Evolutionary conservation across 2,329 filamentous ascomycete genomes (phyloP), one percentile per base, ranked within the genome.

Genomic region (Xylaria sp.): DNA sequence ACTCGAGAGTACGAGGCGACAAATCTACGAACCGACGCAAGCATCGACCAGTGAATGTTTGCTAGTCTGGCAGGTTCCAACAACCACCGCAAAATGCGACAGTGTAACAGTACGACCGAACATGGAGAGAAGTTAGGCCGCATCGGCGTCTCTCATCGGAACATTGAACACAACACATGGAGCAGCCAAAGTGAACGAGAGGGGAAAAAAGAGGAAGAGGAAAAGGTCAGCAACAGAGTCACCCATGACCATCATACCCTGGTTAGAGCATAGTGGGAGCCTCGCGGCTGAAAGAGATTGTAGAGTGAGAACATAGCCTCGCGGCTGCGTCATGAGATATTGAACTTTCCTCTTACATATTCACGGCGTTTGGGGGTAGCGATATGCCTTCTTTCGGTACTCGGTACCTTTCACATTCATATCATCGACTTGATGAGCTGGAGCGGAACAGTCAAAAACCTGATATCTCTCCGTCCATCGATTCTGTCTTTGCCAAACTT

Each of bases 221-320:
- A n/a, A 55, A 40, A 60, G 25, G 53, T 25, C 33, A 23, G 46
- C 38, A 14, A 33, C 35, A 33, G 21, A 54, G 47, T 54, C 52
- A 61, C 31, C 52, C 25, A 47, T 19, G 40, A 23, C 35, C 43
- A 51, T 55, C 50, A 61, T 60, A 59, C 46, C 59, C 60, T 17
- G 57, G 54, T 59, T 57, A 63, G 49, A 67, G 53, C 58, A 65
- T 54, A 51, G 62, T 42, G 50, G 50, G 53, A 62, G 65, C 65
- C 65, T 67, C 65, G 33, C 65, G 65, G 65, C 65, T 63, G 23
- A 43, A 58, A 61, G 59, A 65, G 35, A 52, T 43, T 21, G 59
- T 64, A 65, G 65, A 67, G 58, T 54, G 65, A 65, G 60, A 64
- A 35, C 37, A 63, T 60, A 63, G 65, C 65, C 63, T 67, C 65